Percentiles rank a stretch among this genome's conserved stretches.
Evolutionary conservation across 106 monocot species (phyloP).

Genomic region (Dioscorea zingiberensis): DNA sequence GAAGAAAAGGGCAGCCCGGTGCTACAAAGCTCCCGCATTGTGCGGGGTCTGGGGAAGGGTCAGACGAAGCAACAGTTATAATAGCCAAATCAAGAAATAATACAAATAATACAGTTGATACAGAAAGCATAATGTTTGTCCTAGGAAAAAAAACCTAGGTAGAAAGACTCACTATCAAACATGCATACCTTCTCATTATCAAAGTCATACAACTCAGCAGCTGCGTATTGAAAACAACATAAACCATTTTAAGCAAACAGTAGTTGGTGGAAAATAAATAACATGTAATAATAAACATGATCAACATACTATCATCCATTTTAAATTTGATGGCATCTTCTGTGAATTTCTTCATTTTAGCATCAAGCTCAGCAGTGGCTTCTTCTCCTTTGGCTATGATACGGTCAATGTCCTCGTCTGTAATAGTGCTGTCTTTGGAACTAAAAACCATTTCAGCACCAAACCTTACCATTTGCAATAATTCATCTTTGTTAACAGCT

Average conservation of each 20-base stretch:
- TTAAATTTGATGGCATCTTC: conserved; percentile 99
- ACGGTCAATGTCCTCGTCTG: conserved; percentile 97
- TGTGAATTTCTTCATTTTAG: conserved; percentile 98
- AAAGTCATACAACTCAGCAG: conserved; percentile 92
- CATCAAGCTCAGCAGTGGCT: conserved; percentile 96
- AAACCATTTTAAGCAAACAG: background rate
- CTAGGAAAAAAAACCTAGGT: too few species aligned
- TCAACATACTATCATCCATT: conserved; percentile 93
- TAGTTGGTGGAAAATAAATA: background rate
- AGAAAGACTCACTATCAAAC: too few species aligned
- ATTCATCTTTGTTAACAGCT: conserved; percentile 99
- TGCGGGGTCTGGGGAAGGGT: too few species aligned
- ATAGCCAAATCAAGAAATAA: background rate
- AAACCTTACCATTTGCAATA: conserved; percentile 99
- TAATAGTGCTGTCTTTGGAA: conserved; percentile 92
- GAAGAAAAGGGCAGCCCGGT: too few species aligned
- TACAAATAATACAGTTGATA: background rate
- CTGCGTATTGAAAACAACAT: conserved; percentile 35
- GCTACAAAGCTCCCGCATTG: too few species aligned
- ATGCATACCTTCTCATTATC: conserved; percentile 86
- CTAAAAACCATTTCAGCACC: conserved; percentile 99
- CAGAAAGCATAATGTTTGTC: too few species aligned
- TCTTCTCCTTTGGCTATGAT: conserved; percentile 99
- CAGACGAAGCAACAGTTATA: background rate
- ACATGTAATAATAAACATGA: background rate